Evolutionary conservation across 768 basidiomycete species (phyloP).

Genomic region (Neoboletus magnificus): DNA sequence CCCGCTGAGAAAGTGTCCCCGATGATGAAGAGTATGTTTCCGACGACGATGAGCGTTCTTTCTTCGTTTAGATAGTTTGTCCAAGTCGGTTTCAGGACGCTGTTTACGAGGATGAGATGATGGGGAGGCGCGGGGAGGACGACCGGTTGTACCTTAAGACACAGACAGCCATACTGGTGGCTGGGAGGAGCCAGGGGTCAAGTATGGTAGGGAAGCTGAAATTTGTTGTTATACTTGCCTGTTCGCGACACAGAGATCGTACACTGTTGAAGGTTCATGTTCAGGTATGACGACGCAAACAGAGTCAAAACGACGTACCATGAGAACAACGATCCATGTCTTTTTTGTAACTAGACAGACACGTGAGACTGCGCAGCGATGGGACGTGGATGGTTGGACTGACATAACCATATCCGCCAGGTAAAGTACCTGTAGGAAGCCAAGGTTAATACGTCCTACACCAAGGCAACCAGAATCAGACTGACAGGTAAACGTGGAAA

Average conservation of each 20-base stretch:
- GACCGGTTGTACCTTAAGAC: slow-evolving; percentile 16
- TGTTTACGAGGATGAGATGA: background rate
- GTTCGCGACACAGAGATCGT: slow-evolving; percentile 21
- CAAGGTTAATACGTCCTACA: background rate
- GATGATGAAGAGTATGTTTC: slow-evolving; percentile 24
- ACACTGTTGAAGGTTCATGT: slow-evolving; percentile 1
- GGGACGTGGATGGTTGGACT: background rate
- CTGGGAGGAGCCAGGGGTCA: background rate
- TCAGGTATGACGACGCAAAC: background rate
- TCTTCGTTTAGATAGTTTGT: background rate
- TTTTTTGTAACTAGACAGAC: slow-evolving; percentile 14
- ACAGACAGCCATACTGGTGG: slow-evolving; percentile 11
- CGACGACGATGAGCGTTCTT: slow-evolving; percentile 12
- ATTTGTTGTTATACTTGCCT: slow-evolving; percentile 1
- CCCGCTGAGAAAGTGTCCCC: slow-evolving; percentile 23
- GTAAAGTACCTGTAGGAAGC: slow-evolving; percentile 24
- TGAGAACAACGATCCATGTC: slow-evolving; percentile 15
- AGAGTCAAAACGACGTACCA: slow-evolving; percentile 8
- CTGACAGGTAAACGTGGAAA: slow-evolving; percentile 27
- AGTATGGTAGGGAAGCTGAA: background rate
- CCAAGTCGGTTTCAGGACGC: slow-evolving; percentile 14
- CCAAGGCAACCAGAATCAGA: background rate
- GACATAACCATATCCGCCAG: slow-evolving; percentile 30
- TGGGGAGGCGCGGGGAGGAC: background rate
- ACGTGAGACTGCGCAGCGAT: background rate